These are phyloP conservation scores for Tolypocladium capitatum DNA, from an alignment of 2,329 filamentous ascomycete genomes.

Conservation along the genomic window DNA sequence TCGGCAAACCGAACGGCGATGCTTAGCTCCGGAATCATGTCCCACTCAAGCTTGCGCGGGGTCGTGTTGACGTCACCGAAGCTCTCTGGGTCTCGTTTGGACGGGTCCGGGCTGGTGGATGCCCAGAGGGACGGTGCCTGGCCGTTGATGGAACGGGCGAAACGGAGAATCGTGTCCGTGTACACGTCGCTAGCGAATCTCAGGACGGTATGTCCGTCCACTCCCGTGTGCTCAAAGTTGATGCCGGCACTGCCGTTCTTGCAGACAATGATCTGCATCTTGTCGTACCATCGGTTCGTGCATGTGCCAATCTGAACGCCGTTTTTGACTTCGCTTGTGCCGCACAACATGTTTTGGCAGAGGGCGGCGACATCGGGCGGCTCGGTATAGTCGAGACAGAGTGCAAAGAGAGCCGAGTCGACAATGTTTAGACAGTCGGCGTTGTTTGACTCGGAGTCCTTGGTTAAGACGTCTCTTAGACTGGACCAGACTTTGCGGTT, in stretches of 20 bases:
- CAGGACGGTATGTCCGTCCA: constrained; percentile 92
- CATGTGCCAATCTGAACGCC: constrained; percentile 95
- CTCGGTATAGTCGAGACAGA: constrained; percentile 88
- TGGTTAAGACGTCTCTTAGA: constrained; percentile 72
- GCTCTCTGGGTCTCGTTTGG: constrained; percentile 78
- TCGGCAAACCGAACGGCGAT: constrained; percentile 92
- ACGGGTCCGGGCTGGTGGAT: constrained; percentile 78
- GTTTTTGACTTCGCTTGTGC: constrained; percentile 79
- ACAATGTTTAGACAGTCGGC: constrained; percentile 92
- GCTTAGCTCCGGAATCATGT: constrained; percentile 82
- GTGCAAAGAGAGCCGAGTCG: constrained; percentile 81
- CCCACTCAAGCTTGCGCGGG: constrained; percentile 94
- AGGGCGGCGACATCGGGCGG: constrained; percentile 67
- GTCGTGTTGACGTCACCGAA: constrained; percentile 91
- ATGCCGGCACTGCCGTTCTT: constrained; percentile 97
- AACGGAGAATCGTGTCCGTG: constrained; percentile 92
- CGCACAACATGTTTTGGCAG: constrained; percentile 98
- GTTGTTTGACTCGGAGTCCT: constrained; percentile 82
- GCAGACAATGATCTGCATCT: constrained; percentile 97
- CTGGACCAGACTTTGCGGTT: constrained; percentile 95
- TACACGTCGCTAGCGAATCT: constrained; percentile 94
- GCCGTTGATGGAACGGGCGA: constrained; percentile 89
- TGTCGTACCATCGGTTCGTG: constrained; percentile 98
- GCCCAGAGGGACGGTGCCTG: constrained; percentile 86
- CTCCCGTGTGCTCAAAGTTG: constrained; percentile 97